These are phyloP conservation scores for Royoungia palumana DNA, from an alignment of 768 basidiomycete genomes.

Conservation along the genomic window DNA sequence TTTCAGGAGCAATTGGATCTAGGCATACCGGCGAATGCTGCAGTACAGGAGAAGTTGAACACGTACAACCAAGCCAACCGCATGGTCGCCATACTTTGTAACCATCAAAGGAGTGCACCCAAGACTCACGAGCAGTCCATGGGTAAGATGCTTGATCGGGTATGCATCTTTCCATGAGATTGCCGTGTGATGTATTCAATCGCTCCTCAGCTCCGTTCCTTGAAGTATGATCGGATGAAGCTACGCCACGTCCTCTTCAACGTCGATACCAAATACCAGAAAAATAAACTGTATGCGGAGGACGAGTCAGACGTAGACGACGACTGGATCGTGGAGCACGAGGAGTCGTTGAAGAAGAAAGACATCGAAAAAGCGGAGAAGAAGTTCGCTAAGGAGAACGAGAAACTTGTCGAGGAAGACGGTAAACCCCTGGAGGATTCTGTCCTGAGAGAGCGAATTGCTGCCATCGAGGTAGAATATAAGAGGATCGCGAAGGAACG, in stretches of 20 bases:
- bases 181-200: conserved; percentile 1
- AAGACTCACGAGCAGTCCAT: conserved; percentile 93
- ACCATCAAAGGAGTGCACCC: conserved; percentile 93
- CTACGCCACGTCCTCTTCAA: conserved; percentile 83
- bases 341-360: conserved; percentile 70
- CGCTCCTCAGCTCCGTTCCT: conserved; percentile 62
- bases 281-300: conserved; percentile 69
- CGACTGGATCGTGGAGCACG: conserved; percentile 80
- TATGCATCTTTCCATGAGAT: conserved; percentile 33
- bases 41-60: conserved; percentile 93
- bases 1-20: conserved; percentile 89
- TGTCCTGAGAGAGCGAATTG: conserved; percentile 64
- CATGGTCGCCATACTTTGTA: conserved; percentile 95
- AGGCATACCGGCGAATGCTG: conserved; percentile 61
- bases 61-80: conserved; percentile 98
- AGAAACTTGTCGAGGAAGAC: conserved; percentile 75
- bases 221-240: conserved; percentile 99
- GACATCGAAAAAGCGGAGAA: conserved; percentile 89
- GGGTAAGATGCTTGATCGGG: conserved; percentile 92
- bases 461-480: conserved; percentile 74
- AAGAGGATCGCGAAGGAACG: conserved; percentile 74
- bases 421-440: conserved; percentile 55
- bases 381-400: conserved; percentile 93
- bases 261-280: conserved; percentile 76
- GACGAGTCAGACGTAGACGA: conserved; percentile 95